A percentile compares a stretch with the other conserved stretches of the same genome.
These are phyloP conservation scores for Rubus parviflorus DNA, from an alignment of 306 rosid species.

Conservation along the genomic window DNA sequence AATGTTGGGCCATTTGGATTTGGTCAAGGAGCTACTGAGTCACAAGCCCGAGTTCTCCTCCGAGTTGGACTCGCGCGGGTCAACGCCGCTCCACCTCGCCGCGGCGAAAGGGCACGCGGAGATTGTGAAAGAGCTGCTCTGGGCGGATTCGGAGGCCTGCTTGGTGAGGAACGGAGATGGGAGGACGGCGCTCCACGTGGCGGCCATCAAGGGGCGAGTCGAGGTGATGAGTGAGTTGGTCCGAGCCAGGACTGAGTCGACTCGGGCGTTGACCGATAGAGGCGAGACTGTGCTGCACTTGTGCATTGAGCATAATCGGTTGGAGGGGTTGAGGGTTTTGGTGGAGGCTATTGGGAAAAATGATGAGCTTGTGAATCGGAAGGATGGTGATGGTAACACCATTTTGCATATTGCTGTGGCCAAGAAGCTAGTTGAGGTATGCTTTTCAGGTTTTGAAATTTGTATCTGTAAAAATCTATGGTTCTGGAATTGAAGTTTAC, in stretches of 20 bases:
- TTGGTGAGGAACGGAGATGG: constrained; percentile 32
- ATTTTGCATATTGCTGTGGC: constrained; percentile 36
- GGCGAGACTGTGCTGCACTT: constrained; percentile 36
- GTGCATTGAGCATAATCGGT: constrained; percentile 30
- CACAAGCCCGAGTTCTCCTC: constrained; percentile 28
- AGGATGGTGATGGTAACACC: constrained; percentile 29
- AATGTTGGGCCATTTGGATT: constrained; percentile 18
- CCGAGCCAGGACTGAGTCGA: constrained; percentile 15
- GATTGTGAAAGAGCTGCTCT: constrained; percentile 10
- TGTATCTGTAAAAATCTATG: background rate
- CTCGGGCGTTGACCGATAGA: constrained; percentile 18
- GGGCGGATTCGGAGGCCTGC: constrained; percentile 18
- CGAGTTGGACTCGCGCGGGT: constrained; percentile 27
- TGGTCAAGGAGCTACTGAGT: constrained; percentile 21
- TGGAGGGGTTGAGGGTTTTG: constrained; percentile 31
- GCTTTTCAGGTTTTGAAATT: background rate
- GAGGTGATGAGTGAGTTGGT: constrained; percentile 26
- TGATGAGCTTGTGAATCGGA: constrained; percentile 17
- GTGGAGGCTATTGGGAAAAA: constrained; percentile 12
- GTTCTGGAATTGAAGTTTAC: background rate
- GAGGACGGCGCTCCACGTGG: constrained; percentile 31
- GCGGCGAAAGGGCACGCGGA: constrained; percentile 27
- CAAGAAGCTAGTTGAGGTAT: constrained; percentile 35
- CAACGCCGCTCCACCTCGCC: constrained; percentile 35
- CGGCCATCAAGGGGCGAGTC: constrained; percentile 33